phyloP scores from a whole-genome alignment of 2,329 filamentous ascomycete species.

The Blastomyces parvus region DNA sequence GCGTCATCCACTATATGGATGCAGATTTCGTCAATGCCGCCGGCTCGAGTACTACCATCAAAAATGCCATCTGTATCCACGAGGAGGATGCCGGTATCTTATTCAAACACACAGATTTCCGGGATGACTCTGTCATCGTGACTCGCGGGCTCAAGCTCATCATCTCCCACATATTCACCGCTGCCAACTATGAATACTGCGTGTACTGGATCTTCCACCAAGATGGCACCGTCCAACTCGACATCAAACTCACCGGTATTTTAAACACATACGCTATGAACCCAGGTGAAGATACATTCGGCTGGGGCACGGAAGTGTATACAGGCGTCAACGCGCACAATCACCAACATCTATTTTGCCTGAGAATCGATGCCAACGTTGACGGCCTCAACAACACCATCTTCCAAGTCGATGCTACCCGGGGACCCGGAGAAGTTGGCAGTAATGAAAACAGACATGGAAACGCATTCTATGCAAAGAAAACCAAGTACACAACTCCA shows the following conservation, averaged over 20 bases:
- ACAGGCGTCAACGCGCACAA: slow-evolving; percentile 90
- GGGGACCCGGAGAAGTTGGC: slow-evolving; percentile 63
- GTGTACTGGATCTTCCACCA: slow-evolving; percentile 85
- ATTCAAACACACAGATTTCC: slow-evolving; percentile 92
- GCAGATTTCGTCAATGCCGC: slow-evolving; percentile 71
- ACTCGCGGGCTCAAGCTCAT: slow-evolving; percentile 79
- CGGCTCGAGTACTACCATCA: slow-evolving; percentile 68
- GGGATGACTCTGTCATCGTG: slow-evolving; percentile 77
- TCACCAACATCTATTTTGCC: slow-evolving; percentile 89
- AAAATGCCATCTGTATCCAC: slow-evolving; percentile 92
- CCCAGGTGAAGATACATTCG: slow-evolving; percentile 67
- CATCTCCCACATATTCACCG: slow-evolving; percentile 86
- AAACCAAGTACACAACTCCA: slow-evolving; percentile 66
- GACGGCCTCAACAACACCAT: slow-evolving; percentile 79
- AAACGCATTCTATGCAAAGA: slow-evolving; percentile 80
- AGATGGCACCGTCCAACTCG: slow-evolving; percentile 83
- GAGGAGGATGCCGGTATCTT: slow-evolving; percentile 87
- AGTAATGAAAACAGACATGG: slow-evolving; percentile 77
- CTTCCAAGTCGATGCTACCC: slow-evolving; percentile 68
- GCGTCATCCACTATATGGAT: slow-evolving; percentile 83
- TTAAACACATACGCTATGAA: slow-evolving; percentile 82
- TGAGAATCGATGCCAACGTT: slow-evolving; percentile 77
- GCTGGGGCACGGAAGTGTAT: slow-evolving; percentile 88
- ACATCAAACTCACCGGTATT: slow-evolving; percentile 86
- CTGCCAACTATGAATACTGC: slow-evolving; percentile 91